These are phyloP conservation scores for Malus hybrid DNA, from an alignment of 331 rosid genomes.

Conservation along the genomic window DNA sequence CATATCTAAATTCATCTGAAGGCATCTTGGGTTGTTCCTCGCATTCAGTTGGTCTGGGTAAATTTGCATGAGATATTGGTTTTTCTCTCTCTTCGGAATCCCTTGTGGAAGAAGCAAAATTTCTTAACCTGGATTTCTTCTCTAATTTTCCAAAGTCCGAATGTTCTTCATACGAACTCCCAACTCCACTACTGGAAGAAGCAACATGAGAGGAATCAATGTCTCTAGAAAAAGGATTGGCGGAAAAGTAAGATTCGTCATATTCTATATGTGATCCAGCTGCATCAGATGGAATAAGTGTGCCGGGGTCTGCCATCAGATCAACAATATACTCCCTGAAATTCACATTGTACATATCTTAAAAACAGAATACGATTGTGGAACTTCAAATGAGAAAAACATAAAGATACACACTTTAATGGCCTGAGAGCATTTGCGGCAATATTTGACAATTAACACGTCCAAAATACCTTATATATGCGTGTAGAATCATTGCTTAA, in stretches of 20 bases:
- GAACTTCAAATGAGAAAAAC: slow-evolving; percentile 14
- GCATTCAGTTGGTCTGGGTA: slow-evolving; percentile 15
- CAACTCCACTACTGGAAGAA: slow-evolving; percentile 79
- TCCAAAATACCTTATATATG: background rate
- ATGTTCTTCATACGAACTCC: slow-evolving; percentile 67
- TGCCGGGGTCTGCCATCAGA: slow-evolving; percentile 97
- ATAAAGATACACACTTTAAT: slow-evolving; percentile 9
- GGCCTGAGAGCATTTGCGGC: background rate
- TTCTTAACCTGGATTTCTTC: slow-evolving; percentile 38
- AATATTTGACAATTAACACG: slow-evolving; percentile 11
- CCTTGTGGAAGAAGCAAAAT: slow-evolving; percentile 33
- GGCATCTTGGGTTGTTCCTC: slow-evolving; percentile 35
- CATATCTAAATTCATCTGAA: slow-evolving; percentile 25
- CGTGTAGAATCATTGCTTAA: background rate
- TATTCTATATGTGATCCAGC: slow-evolving; percentile 57
- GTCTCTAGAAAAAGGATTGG: slow-evolving; percentile 72
- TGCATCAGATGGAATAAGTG: slow-evolving; percentile 88
- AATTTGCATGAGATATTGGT: background rate
- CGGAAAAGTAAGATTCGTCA: slow-evolving; percentile 49
- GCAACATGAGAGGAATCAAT: slow-evolving; percentile 65
- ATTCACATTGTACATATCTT: slow-evolving; percentile 32
- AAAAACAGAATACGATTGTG: slow-evolving; percentile 18
- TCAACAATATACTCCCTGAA: slow-evolving; percentile 98
- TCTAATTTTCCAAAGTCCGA: slow-evolving; percentile 46
- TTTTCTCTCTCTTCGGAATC: slow-evolving; percentile 38